phyloP scores from a whole-genome alignment of 305 asterid genomes.

The Plantago coronopus region DNA sequence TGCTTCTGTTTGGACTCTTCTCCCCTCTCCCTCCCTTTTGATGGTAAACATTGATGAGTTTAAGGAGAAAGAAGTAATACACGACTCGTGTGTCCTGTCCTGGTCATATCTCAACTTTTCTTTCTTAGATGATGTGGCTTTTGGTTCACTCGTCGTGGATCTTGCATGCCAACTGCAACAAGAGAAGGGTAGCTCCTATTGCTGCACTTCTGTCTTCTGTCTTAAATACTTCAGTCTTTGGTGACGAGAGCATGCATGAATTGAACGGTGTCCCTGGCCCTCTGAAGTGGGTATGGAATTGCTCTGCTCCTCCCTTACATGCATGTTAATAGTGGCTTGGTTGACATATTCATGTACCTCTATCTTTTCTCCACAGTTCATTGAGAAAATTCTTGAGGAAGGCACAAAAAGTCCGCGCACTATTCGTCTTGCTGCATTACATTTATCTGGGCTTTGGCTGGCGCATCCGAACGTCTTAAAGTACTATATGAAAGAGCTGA shows the following conservation, averaged over 20 bases:
- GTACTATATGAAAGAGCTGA: constrained; percentile 80
- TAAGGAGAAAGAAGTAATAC: neutral
- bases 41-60: neutral
- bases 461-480: constrained; percentile 62
- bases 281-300: constrained; percentile 72
- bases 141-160: constrained; percentile 91
- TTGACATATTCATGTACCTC: constrained; percentile 13
- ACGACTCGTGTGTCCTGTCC: neutral
- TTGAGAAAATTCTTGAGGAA: constrained; percentile 85
- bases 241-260: constrained; percentile 72
- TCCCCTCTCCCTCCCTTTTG: neutral
- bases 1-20: constrained; percentile 7
- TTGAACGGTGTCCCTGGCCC: constrained; percentile 67
- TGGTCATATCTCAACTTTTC: constrained; percentile 9
- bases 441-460: constrained; percentile 92
- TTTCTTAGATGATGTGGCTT: constrained; percentile 80
- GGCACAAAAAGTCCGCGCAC: constrained; percentile 98
- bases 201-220: constrained; percentile 93
- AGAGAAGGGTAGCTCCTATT: constrained; percentile 95
- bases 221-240: constrained; percentile 74
- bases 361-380: constrained; percentile 50
- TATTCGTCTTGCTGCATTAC: constrained; percentile 88
- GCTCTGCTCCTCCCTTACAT: constrained; percentile 11
- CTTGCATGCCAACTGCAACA: constrained; percentile 85
- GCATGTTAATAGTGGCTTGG: constrained; percentile 20